phyloP scores from a whole-genome alignment of 495 filamentous ascomycete species.

The Penicillium steckii region DNA sequence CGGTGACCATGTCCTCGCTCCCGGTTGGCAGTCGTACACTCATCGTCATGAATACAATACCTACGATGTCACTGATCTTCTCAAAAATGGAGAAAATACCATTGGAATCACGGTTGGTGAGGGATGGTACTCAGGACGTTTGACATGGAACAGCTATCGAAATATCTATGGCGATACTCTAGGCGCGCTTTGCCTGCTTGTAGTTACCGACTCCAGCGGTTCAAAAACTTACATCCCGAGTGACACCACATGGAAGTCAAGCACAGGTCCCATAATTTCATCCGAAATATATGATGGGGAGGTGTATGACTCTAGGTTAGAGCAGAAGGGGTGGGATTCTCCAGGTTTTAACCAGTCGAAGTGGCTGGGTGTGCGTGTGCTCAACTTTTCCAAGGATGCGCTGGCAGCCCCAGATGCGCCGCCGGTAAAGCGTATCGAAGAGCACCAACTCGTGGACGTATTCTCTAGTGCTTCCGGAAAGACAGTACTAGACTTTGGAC shows the following conservation, averaged over 20 bases:
- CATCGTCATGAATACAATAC: slow-evolving; percentile 1
- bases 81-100: background rate
- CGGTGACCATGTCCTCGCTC: background rate
- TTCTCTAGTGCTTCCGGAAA: background rate
- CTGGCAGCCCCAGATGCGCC: background rate
- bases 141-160: background rate
- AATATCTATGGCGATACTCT: background rate
- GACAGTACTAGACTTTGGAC: background rate
- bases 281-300: background rate
- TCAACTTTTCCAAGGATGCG: background rate
- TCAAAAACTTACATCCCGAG: background rate
- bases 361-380: background rate
- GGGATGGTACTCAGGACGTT: background rate
- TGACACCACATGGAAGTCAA: background rate
- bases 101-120: background rate
- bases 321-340: slow-evolving; percentile 1
- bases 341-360: background rate
- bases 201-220: background rate
- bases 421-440: background rate
- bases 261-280: background rate
- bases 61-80: background rate
- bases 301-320: background rate
- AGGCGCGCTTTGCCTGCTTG: background rate
- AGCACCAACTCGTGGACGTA: background rate
- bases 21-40: background rate